phyloP scores from a whole-genome alignment of 2,329 filamentous ascomycete genomes.

The Diatrype stigma region DNA sequence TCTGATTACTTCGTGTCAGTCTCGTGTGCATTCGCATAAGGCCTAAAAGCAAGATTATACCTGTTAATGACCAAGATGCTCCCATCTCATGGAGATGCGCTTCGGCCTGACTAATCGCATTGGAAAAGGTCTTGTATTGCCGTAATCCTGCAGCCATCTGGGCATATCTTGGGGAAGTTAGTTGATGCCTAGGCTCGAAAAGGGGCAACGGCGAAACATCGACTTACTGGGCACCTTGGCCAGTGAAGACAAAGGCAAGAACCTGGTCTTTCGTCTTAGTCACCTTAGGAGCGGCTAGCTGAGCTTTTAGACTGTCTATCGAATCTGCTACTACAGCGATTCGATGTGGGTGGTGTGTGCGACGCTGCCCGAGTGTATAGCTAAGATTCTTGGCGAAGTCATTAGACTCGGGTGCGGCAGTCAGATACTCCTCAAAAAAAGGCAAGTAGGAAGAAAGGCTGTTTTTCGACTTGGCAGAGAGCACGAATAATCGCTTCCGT shows the following conservation, averaged over 20 bases:
- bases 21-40: too few relatives aligned
- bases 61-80: conserved; percentile 16
- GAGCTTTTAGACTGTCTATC: conserved; percentile 1
- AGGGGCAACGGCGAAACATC: neutral
- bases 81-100: too few relatives aligned
- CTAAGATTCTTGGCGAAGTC: conserved; percentile 15
- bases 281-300: neutral
- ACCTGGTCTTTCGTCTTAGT: conserved; percentile 4
- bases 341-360: conserved; percentile 18
- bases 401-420: conserved; percentile 11
- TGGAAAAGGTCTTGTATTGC: conserved; percentile 3
- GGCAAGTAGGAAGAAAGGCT: conserved; percentile 15
- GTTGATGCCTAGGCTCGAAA: neutral
- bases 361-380: conserved; percentile 26
- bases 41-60: too few relatives aligned
- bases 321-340: conserved; percentile 9
- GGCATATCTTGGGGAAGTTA: neutral
- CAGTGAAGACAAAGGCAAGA: conserved; percentile 28
- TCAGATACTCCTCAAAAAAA: conserved; percentile 19
- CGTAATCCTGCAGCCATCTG: too few relatives aligned
- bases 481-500: conserved; percentile 5
- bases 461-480: conserved; percentile 14
- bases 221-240: conserved; percentile 30
- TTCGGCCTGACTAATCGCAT: conserved; percentile 10
- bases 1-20: conserved; percentile 5